A percentile compares a stretch with the other conserved stretches of the same genome.
Evolutionary conservation across 2,329 filamentous ascomycete genomes (phyloP).

Genomic region (Aspergillus tubingensis): DNA sequence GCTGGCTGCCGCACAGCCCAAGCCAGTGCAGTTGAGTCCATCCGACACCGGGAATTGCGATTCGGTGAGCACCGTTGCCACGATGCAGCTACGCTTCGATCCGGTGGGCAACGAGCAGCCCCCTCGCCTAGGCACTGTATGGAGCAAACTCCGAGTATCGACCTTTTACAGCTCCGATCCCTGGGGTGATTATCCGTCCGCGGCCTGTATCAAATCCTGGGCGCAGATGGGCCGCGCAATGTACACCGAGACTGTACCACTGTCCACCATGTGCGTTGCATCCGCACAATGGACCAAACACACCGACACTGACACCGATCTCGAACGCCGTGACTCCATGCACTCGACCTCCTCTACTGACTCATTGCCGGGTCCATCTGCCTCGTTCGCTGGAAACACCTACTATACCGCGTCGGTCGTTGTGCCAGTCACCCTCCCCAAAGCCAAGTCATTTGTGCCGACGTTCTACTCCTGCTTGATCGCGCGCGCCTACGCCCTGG

Average conservation of each 20-base stretch:
- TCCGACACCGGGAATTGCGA: constrained; percentile 37
- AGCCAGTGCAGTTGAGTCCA: constrained; percentile 54
- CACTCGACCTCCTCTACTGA: constrained; percentile 32
- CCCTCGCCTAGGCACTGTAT: constrained; percentile 55
- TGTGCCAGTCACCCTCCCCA: constrained; percentile 64
- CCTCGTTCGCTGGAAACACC: constrained; percentile 46
- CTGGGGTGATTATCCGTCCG: constrained; percentile 52
- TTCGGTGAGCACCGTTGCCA: constrained; percentile 57
- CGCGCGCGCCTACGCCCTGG: constrained; percentile 64
- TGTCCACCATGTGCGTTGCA: constrained; percentile 59
- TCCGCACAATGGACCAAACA: constrained; percentile 61
- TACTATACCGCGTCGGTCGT: constrained; percentile 66
- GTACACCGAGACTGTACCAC: constrained; percentile 54
- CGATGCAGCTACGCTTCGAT: constrained; percentile 62
- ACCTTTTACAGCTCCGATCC: constrained; percentile 60
- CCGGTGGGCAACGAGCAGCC: constrained; percentile 55
- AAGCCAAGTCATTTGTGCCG: constrained; percentile 63
- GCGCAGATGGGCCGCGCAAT: constrained; percentile 50
- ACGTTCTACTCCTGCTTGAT: constrained; percentile 71
- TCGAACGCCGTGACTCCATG: constrained; percentile 30
- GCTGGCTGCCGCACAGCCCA: constrained; percentile 61
- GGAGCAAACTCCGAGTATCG: constrained; percentile 57
- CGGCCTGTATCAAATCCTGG: constrained; percentile 42
- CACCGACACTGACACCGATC: constrained; percentile 33
- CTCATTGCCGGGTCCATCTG: constrained; percentile 35